These are phyloP conservation scores for Arthrinium puccinioides DNA, from an alignment of 2,329 filamentous ascomycete species.

Conservation along the genomic window DNA sequence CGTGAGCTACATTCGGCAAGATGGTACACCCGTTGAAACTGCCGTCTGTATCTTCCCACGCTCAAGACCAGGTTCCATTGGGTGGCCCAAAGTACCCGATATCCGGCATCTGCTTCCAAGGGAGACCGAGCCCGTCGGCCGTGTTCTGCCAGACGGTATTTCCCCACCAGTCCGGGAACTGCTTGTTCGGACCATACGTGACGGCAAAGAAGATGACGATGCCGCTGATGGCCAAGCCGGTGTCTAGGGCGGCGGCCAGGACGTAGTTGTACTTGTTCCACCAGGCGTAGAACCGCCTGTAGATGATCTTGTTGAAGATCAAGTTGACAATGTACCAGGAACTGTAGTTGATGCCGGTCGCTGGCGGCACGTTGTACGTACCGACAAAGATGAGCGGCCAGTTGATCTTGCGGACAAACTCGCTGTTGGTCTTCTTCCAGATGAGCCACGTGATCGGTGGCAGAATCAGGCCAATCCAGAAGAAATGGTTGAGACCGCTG, in stretches of 20 bases:
- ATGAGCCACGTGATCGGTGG: slow-evolving; percentile 33
- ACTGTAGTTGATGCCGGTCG: slow-evolving; percentile 27
- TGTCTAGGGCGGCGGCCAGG: slow-evolving; percentile 28
- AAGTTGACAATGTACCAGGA: slow-evolving; percentile 27
- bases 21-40: no score
- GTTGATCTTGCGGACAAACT: slow-evolving; percentile 23
- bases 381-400: slow-evolving; percentile 26
- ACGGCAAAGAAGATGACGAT: slow-evolving; percentile 19
- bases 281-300: slow-evolving; percentile 22
- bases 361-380: slow-evolving; percentile 24
- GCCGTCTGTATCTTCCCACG: no score
- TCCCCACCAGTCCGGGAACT: slow-evolving; percentile 41
- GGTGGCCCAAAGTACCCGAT: slow-evolving; percentile 23
- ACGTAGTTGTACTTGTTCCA: slow-evolving; percentile 26
- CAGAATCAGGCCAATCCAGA: slow-evolving; percentile 25
- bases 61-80: slow-evolving; percentile 23
- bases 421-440: slow-evolving; percentile 28
- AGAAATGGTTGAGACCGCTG: slow-evolving; percentile 23
- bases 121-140: slow-evolving; percentile 20
- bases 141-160: slow-evolving; percentile 33
- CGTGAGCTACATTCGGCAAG: no score
- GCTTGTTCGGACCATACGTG: slow-evolving; percentile 14
- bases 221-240: slow-evolving; percentile 26
- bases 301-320: slow-evolving; percentile 20
- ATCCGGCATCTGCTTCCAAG: slow-evolving; percentile 23